phyloP scores from a whole-genome alignment of 371 early-diverging fungal genomes.

The Mortierella sp. region DNA sequence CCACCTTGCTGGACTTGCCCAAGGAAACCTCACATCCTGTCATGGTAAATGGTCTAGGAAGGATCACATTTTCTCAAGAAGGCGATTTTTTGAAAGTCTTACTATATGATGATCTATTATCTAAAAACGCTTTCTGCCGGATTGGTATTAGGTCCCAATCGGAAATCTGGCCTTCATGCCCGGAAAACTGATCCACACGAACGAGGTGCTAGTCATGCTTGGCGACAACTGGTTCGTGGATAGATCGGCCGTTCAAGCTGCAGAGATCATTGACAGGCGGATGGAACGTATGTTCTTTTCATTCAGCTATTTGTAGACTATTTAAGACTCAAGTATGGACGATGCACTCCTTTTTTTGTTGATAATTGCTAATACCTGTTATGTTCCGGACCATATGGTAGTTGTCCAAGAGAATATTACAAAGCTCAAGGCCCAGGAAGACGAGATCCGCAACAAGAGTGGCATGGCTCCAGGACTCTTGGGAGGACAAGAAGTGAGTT shows the following conservation, averaged over 20 bases:
- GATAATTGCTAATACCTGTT: too few relatives aligned
- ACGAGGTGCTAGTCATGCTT: slow-evolving; percentile 85
- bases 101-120: not conserved
- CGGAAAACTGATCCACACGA: slow-evolving; percentile 88
- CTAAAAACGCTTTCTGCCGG: not conserved
- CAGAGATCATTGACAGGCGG: slow-evolving; percentile 76
- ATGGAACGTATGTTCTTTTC: slow-evolving; percentile 64
- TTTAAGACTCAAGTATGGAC: too few relatives aligned
- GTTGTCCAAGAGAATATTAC: slow-evolving; percentile 72
- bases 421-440: slow-evolving; percentile 64
- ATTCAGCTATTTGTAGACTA: not conserved
- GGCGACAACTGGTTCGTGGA: slow-evolving; percentile 95
- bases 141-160: slow-evolving; percentile 76
- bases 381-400: slow-evolving; percentile 35
- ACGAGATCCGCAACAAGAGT: slow-evolving; percentile 56
- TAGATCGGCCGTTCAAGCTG: slow-evolving; percentile 81
- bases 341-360: too few relatives aligned
- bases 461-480: slow-evolving; percentile 57
- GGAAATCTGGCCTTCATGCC: slow-evolving; percentile 92
- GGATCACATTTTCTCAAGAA: not conserved
- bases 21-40: slow-evolving; percentile 62
- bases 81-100: not conserved
- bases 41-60: slow-evolving; percentile 59
- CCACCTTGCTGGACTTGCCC: slow-evolving; percentile 63
- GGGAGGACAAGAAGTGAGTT: slow-evolving; percentile 36